A percentile compares a stretch with the other conserved stretches of the same genome.
phyloP scores from a whole-genome alignment of 2,329 filamentous ascomycete species.

The Mycosphaerella arachidis region DNA sequence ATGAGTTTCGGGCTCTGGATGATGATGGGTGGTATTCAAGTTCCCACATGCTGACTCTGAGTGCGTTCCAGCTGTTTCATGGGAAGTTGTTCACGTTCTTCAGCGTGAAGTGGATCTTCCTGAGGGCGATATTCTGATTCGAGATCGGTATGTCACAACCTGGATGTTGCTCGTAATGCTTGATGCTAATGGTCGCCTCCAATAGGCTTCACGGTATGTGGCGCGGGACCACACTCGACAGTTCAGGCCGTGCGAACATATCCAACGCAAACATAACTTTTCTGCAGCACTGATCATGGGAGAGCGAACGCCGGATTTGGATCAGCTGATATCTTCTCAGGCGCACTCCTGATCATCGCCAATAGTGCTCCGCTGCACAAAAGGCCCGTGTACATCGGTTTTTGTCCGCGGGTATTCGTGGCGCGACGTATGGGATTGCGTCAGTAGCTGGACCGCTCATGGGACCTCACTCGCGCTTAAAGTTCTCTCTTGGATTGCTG shows the following conservation, averaged over 20 bases:
- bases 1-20: conserved; percentile 34
- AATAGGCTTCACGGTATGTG: conserved; percentile 52
- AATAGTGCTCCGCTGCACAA: conserved; percentile 41
- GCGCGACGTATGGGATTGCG: conserved; percentile 38
- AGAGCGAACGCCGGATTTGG: conserved; percentile 52
- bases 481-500: neutral
- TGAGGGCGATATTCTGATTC: conserved; percentile 46
- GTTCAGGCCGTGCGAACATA: too few relatives aligned
- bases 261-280: too few relatives aligned
- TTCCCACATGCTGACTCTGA: conserved; percentile 17
- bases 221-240: conserved; percentile 41
- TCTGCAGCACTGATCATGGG: conserved; percentile 50
- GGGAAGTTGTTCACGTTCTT: conserved; percentile 60
- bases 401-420: too few relatives aligned
- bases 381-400: conserved; percentile 40
- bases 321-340: conserved; percentile 50
- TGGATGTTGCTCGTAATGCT: too few relatives aligned
- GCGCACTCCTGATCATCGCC: conserved; percentile 49
- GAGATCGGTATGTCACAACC: conserved; percentile 35
- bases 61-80: conserved; percentile 40
- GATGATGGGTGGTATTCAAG: conserved; percentile 34
- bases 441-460: conserved; percentile 38
- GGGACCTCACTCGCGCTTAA: neutral
- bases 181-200: too few relatives aligned
- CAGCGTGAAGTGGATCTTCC: conserved; percentile 49